phyloP scores from a whole-genome alignment of 768 basidiomycete genomes.

The Xerocomellus chrysenteron region DNA sequence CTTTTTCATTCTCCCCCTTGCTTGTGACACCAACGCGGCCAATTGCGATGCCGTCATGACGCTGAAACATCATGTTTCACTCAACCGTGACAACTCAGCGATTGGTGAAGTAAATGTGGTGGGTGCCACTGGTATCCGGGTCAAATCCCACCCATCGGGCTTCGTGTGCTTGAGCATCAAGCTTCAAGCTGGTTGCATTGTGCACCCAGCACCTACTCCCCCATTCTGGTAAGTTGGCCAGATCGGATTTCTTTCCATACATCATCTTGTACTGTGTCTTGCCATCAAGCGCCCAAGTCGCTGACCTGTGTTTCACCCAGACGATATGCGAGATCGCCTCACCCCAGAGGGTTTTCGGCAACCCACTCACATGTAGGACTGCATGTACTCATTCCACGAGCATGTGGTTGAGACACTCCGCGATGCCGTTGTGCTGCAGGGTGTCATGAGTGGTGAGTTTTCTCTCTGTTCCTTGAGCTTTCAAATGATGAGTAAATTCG shows the following conservation, averaged over 20 bases:
- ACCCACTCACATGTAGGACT: conserved; percentile 14
- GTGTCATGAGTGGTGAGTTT: conserved; percentile 11
- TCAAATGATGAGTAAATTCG: not conserved
- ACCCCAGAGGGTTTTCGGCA: conserved; percentile 22
- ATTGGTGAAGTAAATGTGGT: too few species aligned
- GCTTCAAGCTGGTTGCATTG: too few species aligned
- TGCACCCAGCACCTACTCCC: conserved; percentile 15
- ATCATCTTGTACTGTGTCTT: conserved; percentile 13
- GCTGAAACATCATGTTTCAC: too few species aligned
- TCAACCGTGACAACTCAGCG: too few species aligned
- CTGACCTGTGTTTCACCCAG: conserved; percentile 21
- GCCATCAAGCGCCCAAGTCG: not conserved
- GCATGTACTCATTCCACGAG: conserved; percentile 13
- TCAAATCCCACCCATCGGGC: too few species aligned
- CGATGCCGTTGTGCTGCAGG: conserved; percentile 29
- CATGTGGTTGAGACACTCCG: conserved; percentile 24
- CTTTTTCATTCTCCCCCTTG: too few species aligned
- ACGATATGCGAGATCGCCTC: conserved; percentile 18
- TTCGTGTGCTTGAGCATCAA: too few species aligned
- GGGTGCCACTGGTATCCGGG: too few species aligned
- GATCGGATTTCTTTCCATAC: conserved; percentile 6
- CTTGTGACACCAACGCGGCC: too few species aligned
- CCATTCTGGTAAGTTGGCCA: conserved; percentile 20
- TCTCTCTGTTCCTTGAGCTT: not conserved
- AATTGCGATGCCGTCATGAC: too few species aligned